These are phyloP conservation scores for Leccinellum luteum DNA, from an alignment of 768 basidiomycete species.

Conservation along the genomic window DNA sequence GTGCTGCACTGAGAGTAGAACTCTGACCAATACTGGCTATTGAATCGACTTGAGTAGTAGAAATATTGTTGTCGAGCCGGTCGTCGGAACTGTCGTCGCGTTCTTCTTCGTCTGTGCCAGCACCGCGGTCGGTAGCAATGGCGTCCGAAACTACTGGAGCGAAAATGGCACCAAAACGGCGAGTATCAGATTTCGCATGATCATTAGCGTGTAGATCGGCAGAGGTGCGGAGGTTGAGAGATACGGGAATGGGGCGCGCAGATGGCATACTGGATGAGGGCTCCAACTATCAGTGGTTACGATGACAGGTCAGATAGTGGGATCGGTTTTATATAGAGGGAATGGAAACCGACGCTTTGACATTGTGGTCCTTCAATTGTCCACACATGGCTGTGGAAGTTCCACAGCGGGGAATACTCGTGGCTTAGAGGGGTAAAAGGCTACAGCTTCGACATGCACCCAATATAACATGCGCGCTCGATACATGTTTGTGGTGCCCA, in stretches of 20 bases:
- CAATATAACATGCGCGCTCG: not conserved
- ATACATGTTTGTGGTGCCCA: not conserved
- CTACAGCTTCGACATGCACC: slow-evolving; percentile 1
- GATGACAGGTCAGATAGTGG: not conserved
- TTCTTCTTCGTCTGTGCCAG: slow-evolving; percentile 17
- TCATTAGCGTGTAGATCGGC: not conserved
- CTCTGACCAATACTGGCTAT: not conserved
- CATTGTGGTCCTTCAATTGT: slow-evolving; percentile 14
- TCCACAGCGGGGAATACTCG: slow-evolving; percentile 15
- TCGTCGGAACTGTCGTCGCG: slow-evolving; percentile 5
- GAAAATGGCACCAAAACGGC: slow-evolving; percentile 28
- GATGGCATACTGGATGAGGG: slow-evolving; percentile 9
- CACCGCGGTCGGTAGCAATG: slow-evolving; percentile 3
- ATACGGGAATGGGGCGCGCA: not conserved
- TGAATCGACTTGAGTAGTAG: slow-evolving; percentile 1
- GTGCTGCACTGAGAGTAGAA: slow-evolving; percentile 20
- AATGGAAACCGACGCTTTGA: slow-evolving; percentile 23
- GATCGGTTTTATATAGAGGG: slow-evolving; percentile 18
- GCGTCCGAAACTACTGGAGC: slow-evolving; percentile 7
- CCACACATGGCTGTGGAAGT: slow-evolving; percentile 20
- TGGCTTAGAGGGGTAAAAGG: slow-evolving; percentile 14
- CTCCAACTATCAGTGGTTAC: slow-evolving; percentile 3
- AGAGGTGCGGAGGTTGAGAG: slow-evolving; percentile 7
- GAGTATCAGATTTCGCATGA: slow-evolving; percentile 17
- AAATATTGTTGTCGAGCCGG: not conserved